Base-by-base conservation (phyloP, 768 basidiomycete species). In the Collybiopsis confluens region DNA sequence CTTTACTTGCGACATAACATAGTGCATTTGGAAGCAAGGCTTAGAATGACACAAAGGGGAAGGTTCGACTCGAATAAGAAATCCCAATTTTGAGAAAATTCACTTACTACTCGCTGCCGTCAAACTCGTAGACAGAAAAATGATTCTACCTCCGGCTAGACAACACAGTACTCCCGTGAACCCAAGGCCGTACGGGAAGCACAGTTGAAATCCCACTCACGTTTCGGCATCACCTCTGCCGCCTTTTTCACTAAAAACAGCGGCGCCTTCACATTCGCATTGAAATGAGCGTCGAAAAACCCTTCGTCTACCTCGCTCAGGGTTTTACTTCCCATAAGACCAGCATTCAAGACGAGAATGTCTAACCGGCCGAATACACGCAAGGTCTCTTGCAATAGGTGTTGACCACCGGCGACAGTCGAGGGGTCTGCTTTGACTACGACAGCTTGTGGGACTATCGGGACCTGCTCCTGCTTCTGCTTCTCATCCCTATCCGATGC, bases 261-360 rank as follows among this genome's bases (percentile, higher is more conserved):
- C 1, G 82, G 81, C 1, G 75, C 81, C 60, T 83, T 82, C 52
- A 85, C 81, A 55, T 85, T 85, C 43, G 73, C 73, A 53, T 77
- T 65, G 55, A 82, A 73, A 58, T 80, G 77, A 16, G 62, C 62
- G 50, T 84, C 79, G 60, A 73, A 83, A 56, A 74, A 74, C 18
- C 64, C 65, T 61, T 83, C 80, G 45, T 80, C 78, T n/a, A 80
- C 63, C 18, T 81, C 77, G 13, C 67, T 69, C n/a, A 85, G 64
- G 20, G 70, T 64, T 58, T 70, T 79, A 59, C 69, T 73, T 13
- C 76, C 77, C 82, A 83, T 82, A 48, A 82, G 66, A 2, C 78
- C 81, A 3, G 82, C 79, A 61, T 82, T 83, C 45, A 81, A 69
- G 9, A 84, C 77, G 30, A 85, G 64, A 55, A 85, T 81, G 59